phyloP scores from a whole-genome alignment of 441 rosid species.

The Euphorbia celastroides region DNA sequence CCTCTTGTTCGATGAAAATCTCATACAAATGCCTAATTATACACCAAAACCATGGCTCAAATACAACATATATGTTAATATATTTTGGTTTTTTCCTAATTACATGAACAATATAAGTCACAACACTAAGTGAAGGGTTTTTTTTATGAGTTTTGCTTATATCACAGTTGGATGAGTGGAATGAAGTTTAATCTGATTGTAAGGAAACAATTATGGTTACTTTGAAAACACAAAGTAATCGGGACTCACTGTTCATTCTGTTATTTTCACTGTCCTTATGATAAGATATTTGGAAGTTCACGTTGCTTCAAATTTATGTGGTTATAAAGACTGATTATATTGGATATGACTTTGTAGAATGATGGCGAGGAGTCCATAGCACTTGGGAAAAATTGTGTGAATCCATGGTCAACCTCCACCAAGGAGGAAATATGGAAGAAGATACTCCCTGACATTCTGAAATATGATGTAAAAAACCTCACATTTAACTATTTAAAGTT shows the following conservation, averaged over 20 bases:
- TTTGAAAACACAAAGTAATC: too few species aligned
- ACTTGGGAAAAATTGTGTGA: constrained; percentile 25
- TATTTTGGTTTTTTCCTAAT: background rate
- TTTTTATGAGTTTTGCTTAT: too few species aligned
- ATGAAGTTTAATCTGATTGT: too few species aligned
- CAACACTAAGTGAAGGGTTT: background rate
- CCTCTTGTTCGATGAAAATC: background rate
- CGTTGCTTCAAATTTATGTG: constrained; percentile 1
- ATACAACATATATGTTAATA: background rate
- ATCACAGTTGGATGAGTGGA: too few species aligned
- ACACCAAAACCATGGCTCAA: background rate
- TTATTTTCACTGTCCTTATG: background rate
- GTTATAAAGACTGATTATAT: background rate
- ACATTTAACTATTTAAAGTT: constrained; percentile 2
- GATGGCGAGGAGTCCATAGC: constrained; percentile 23
- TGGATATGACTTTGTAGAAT: constrained; percentile 31
- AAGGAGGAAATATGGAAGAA: constrained; percentile 39
- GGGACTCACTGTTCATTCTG: background rate
- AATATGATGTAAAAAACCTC: constrained; percentile 48
- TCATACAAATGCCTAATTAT: background rate
- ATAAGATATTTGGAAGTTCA: background rate
- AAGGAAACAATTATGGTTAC: too few species aligned
- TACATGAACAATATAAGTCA: background rate
- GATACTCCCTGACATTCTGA: constrained; percentile 43
- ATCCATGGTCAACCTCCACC: constrained; percentile 77